These are phyloP conservation scores for Cercospora sp. DNA, from an alignment of 2,329 filamentous ascomycete species.

Conservation along the genomic window DNA sequence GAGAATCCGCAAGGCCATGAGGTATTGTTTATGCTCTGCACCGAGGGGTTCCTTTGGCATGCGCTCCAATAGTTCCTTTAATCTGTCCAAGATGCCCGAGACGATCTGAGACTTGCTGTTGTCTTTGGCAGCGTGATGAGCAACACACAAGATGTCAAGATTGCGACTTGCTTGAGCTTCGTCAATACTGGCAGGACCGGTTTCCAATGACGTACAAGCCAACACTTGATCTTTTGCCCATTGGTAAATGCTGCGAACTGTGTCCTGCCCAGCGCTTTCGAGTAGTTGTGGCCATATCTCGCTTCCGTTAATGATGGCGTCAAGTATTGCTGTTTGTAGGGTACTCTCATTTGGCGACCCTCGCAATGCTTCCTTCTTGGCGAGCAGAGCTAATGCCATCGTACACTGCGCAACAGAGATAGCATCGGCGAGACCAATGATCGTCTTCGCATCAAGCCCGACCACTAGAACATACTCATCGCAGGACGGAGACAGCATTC, in stretches of 20 bases:
- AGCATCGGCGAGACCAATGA: conserved; percentile 27
- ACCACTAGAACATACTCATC: neutral
- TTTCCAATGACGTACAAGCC: conserved; percentile 13
- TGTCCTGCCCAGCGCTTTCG: conserved; percentile 38
- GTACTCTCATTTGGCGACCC: conserved; percentile 13
- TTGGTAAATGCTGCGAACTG: conserved; percentile 31
- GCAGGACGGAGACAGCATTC: conserved; percentile 19
- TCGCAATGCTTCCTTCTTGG: conserved; percentile 9
- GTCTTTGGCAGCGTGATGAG: conserved; percentile 24
- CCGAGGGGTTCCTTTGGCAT: conserved; percentile 14
- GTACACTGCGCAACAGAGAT: conserved; percentile 30
- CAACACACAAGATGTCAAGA: conserved; percentile 34
- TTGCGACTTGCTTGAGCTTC: conserved; percentile 19
- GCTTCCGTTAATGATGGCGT: conserved; percentile 44
- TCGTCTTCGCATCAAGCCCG: conserved; percentile 17
- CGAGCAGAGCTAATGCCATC: conserved; percentile 21
- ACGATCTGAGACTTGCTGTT: conserved; percentile 24
- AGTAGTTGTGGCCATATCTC: conserved; percentile 48
- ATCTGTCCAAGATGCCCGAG: conserved; percentile 29
- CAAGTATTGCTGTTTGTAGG: conserved; percentile 39
- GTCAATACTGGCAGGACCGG: conserved; percentile 1
- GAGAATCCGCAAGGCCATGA: conserved; percentile 33
- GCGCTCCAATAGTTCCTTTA: conserved; percentile 28
- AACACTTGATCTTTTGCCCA: conserved; percentile 40
- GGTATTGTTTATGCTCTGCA: conserved; percentile 3